Conservation (phyloP, 2,329 filamentous ascomycete genomes). For the Claviceps arundinis region DNA sequence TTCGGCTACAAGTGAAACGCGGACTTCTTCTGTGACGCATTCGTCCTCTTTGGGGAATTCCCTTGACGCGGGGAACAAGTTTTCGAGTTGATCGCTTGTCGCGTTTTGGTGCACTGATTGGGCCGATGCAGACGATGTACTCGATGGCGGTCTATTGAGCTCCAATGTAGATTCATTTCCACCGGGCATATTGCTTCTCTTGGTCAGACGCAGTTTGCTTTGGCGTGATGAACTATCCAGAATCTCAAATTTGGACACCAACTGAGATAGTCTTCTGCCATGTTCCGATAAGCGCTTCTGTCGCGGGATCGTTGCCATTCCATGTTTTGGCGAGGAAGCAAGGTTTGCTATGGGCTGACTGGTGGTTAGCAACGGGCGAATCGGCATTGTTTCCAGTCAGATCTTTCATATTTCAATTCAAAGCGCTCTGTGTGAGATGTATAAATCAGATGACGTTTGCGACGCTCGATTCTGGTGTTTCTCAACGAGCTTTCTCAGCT, state of each 20-base stretch:
- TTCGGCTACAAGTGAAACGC: conserved; percentile 12
- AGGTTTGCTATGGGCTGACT: background rate
- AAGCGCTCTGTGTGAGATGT: background rate
- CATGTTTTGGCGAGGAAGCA: background rate
- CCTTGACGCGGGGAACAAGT: no score
- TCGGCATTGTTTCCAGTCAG: conserved; percentile 1
- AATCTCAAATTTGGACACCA: conserved; percentile 24
- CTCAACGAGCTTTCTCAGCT: background rate
- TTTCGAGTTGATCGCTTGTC: background rate
- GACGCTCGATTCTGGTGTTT: background rate
- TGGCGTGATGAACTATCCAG: conserved; percentile 12
- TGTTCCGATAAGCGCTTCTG: background rate
- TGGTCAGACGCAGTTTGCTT: background rate
- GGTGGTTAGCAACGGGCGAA: conserved; percentile 1
- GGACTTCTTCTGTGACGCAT: background rate
- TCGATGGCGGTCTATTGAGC: conserved; percentile 1
- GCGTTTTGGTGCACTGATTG: background rate
- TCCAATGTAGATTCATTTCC: background rate
- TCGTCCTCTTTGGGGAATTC: background rate
- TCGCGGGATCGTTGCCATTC: background rate
- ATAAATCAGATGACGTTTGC: background rate
- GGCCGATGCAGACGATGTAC: background rate
- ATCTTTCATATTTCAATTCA: background rate
- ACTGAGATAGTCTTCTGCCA: conserved; percentile 14
- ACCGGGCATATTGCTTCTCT: background rate